Evolutionary conservation across 345 rosid genomes (phyloP), one percentile per base, ranked within the genome.

Genomic region (Microthlaspi erraticum): DNA sequence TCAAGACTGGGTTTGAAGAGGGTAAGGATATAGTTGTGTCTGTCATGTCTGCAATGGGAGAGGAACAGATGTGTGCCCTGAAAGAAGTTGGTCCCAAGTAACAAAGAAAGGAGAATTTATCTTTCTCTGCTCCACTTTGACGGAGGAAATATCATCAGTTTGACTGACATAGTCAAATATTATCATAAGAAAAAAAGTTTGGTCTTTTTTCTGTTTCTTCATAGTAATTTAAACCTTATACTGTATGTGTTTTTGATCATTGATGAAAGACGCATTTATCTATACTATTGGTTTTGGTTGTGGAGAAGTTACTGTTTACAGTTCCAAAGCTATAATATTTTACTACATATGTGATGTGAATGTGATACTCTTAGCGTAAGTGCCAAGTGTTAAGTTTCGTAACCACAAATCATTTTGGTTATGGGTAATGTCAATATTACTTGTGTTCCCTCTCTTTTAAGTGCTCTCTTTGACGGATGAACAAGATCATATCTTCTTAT

Each of bases 11-110:
- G 45, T 87, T 89, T 79, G 84, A 60, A 0, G 88, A 84, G 29
- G 96, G 95, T 3, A 87, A 87, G 42, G 90, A 89, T 70, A 85
- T 87, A 12, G 86, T 87, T 19, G 90, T 89, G 73, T 37, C 83
- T 29, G 92, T 89, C 33, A 87, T 87, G 96, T 81, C 87, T 68
- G 75, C 96, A 12, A 89, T 89, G 96, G 96, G 96, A 64, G 92
- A 89, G 78, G 96, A 89, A 79, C 96, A 85, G 85, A 87, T 89
- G 66, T 83, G 86, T 65, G 82, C 85, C 62, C 77, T 85, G 17
- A 87, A 87, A 81, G 96, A 86, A 74, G 84, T 87, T 80, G 86
- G 87, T 56, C 88, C 95, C 12, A 86, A 83, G 62, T 58, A 23
- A 69, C 23, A n/a, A 34, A 37, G 29, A 49, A 5, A 26, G 29